Percentiles rank a stretch among this genome's conserved stretches.
These are phyloP conservation scores for Exophiala bonariae DNA, from an alignment of 2,329 filamentous ascomycete genomes.

Conservation along the genomic window DNA sequence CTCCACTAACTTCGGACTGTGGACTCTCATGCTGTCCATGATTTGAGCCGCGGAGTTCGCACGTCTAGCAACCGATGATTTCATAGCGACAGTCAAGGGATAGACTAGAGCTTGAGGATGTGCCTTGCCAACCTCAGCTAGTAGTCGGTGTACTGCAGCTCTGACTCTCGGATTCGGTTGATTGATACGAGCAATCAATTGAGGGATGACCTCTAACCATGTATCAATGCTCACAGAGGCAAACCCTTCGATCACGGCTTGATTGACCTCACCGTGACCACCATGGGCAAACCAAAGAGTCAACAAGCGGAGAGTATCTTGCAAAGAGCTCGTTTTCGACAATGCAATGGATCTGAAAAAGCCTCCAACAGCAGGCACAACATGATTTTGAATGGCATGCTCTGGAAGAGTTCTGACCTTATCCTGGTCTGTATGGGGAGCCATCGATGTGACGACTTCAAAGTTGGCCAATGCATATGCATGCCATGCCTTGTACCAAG, in stretches of 20 bases:
- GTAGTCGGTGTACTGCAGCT: conserved; percentile 84
- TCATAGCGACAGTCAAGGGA: conserved; percentile 95
- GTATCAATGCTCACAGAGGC: conserved; percentile 92
- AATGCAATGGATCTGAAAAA: conserved; percentile 98
- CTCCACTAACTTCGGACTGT: conserved; percentile 87
- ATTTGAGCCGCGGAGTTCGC: conserved; percentile 87
- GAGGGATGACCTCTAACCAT: conserved; percentile 97
- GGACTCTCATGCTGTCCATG: conserved; percentile 97
- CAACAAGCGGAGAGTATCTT: conserved; percentile 88
- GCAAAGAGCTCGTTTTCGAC: conserved; percentile 86
- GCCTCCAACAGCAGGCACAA: conserved; percentile 89
- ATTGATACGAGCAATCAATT: conserved; percentile 95
- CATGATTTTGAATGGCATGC: conserved; percentile 68
- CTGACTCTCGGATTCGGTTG: conserved; percentile 89
- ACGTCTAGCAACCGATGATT: conserved; percentile 81
- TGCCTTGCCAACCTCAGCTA: conserved; percentile 88
- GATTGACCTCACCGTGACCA: conserved; percentile 81
- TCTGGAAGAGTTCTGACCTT: conserved; percentile 37
- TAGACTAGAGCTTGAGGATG: conserved; percentile 97
- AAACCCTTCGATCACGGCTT: conserved; percentile 86
- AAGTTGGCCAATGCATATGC: conserved; percentile 98
- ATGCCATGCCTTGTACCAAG: conserved; percentile 99
- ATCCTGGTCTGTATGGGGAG: conserved; percentile 64
- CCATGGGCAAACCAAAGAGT: conserved; percentile 97
- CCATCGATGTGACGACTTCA: conserved; percentile 86